Base-by-base conservation (phyloP, 2,329 filamentous ascomycete genomes). In the Aspergillus sp. region DNA sequence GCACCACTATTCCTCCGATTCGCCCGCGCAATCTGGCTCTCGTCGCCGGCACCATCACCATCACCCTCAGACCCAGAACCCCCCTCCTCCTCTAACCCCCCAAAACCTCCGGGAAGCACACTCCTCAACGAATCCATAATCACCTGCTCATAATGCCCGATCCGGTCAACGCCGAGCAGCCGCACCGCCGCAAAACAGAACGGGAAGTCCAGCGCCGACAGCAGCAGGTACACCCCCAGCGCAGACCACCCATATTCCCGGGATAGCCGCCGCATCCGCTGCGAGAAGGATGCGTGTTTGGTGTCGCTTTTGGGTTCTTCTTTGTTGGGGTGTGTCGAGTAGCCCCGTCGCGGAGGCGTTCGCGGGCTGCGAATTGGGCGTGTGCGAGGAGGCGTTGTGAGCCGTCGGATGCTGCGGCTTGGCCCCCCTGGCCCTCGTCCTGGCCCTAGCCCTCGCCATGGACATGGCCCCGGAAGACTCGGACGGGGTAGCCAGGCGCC, bases 231-330 rank as follows among this genome's bases (percentile, higher is more conserved):
- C 10, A 98, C 84, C n/a, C 86, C 89, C 4, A 95, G 61, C 1
- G 88, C 88, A 3, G 83, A 74, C 86, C 88, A 96, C 25, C 91
- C 91, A 59, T 98, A 98, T 59, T 96, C 89, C 42, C 80, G 78
- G 2, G 82, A 86, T 28, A 98, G 73, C 55, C 84, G 86, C 61
- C 80, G 86, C 54, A 96, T 66, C 15, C 81, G 74, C 42, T 78
- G 77, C 2, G 79, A 80, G 26, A 91, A 58, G 5, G 78, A 74
- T 8, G 66, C 60, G n/a, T n/a, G n/a, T n/a, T n/a, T n/a, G n/a
- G n/a, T n/a, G n/a, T n/a, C n/a, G n/a, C n/a, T n/a, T n/a, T n/a
- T n/a, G 7, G 66, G 40, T 48, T 36, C 14, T 44, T 32, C 15
- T 44, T 33, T 15, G 47, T n/a, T n/a, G n/a, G 36, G 26, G 41